Base-by-base conservation (phyloP, 169 alveolate genomes). In the Pseudocohnilembus persalinus region DNA sequence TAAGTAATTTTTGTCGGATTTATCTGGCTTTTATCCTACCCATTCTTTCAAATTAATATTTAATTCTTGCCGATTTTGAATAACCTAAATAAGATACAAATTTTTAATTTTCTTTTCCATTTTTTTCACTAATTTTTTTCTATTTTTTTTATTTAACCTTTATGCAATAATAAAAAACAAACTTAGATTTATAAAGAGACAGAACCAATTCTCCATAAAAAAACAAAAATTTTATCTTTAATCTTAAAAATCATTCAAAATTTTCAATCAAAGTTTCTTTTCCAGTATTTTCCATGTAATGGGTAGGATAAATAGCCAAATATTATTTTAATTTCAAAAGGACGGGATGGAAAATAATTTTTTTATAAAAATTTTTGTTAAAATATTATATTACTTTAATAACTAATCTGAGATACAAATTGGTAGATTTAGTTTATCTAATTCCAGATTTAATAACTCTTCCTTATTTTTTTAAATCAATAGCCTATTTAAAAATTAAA, bases 391-490 rank as follows among this genome's bases (percentile, higher is more conserved):
- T 31, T 83, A 86, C 90, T 64, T 86, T 87, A 73, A 90, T 87
- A 81, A 90, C 83, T 72, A 90, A 83, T 83, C 83, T 88, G 79
- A 83, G 87, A 77, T 90, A 90, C 49, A 90, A 82, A 73, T 90
- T 90, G 75, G 91, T 76, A 11, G 94, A 82, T 33, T 75, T 88
- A 74, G 88, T 80, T 77, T 75, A 65, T 87, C 94, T 88, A 29
- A 77, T 32, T 76, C 83, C 82, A 30, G 81, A 85, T 31, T 73
- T 83, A 73, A 76, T 68, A 24, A 90, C 88, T 83, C 94, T 80
- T 31, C 92, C 89, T 74, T 89, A 74, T 80, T 83, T 81, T 31
- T 74, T 65, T 73, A 88, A 84, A 64, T 90, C 93, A 31, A 90
- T 87, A 73, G 90, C 94, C 94, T 86, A 11, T 49, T 49, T 11